phyloP scores from a whole-genome alignment of 768 basidiomycete genomes.

The Boletellus ananas region DNA sequence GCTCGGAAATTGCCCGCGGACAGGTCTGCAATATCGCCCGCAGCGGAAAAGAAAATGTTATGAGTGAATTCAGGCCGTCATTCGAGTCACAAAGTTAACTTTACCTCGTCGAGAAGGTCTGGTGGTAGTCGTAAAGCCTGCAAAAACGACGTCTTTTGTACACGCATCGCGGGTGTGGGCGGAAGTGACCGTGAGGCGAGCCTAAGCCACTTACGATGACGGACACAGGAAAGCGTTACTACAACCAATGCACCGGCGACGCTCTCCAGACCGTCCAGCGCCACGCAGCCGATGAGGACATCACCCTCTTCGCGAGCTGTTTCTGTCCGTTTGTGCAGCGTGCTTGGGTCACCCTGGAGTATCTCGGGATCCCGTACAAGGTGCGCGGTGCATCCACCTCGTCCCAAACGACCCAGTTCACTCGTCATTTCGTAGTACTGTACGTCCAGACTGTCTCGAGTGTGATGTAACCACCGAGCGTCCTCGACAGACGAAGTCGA shows the following conservation, averaged over 20 bases:
- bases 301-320: constrained; percentile 68
- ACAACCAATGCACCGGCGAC: constrained; percentile 40
- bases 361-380: constrained; percentile 66
- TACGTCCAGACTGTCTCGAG: constrained; percentile 18
- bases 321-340: constrained; percentile 85
- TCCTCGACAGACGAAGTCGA: constrained; percentile 63
- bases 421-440: constrained; percentile 32
- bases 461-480: not conserved
- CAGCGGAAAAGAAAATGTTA: not conserved
- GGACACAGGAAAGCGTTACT: constrained; percentile 41
- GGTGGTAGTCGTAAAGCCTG: constrained; percentile 15
- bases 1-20: constrained; percentile 11
- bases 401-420: not conserved
- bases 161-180: not conserved
- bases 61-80: not conserved
- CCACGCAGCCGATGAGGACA: constrained; percentile 46
- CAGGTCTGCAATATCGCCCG: constrained; percentile 14
- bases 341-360: constrained; percentile 73
- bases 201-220: constrained; percentile 8
- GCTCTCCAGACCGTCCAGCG: constrained; percentile 55
- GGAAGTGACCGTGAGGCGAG: not conserved
- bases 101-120: constrained; percentile 26
- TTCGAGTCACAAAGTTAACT: not conserved
- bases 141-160: constrained; percentile 11
- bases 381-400: constrained; percentile 33